Evolutionary conservation across 345 rosid species (phyloP), one percentile per base, ranked within the genome.

Genomic region (Orychophragmus violaceus): DNA sequence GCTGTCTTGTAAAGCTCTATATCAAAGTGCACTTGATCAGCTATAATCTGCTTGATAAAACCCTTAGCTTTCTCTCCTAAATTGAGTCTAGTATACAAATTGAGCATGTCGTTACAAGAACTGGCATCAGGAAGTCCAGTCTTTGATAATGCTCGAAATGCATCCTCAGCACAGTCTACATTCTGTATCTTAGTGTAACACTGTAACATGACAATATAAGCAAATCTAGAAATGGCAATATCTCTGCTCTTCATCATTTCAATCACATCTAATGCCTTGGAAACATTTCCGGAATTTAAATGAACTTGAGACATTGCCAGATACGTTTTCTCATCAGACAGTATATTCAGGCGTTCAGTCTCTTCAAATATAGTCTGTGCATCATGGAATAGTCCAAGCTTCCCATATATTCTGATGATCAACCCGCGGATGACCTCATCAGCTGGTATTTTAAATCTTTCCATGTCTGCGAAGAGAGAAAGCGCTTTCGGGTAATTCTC

Each of bases 401-500:
- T 92, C 1, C 98, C 98, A 49, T 86, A 92, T 74, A 92, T 86
- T 79, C 95, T 83, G 50, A 92, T 87, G 14, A 92, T 91, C 78
- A 89, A 74, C 27, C 98, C 96, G 42, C 85, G 85, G 45, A 92
- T 92, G 64, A 89, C 96, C 80, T 92, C 96, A 78, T 92, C 98
- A 42, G 81, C 87, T 11, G 72, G 68, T 61, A 86, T 74, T 77
- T 71, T 87, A 49, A 78, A 57, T 24, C 66, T 84, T 37, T 82
- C 91, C 98, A 92, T 92, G 74, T 89, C 93, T 1, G 79, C 76
- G 69, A 92, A 92, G 72, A 92, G 97, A 59, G 91, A 72, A 48
- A 92, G 87, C 5, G 97, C 98, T 79, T 82, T 86, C 29, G 93
- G 77, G 59, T 83, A 92, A 56, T 92, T 86, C 74, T 79, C 84